These are phyloP conservation scores for Tuber calosporum DNA, from an alignment of 495 filamentous ascomycete species.

Conservation along the genomic window DNA sequence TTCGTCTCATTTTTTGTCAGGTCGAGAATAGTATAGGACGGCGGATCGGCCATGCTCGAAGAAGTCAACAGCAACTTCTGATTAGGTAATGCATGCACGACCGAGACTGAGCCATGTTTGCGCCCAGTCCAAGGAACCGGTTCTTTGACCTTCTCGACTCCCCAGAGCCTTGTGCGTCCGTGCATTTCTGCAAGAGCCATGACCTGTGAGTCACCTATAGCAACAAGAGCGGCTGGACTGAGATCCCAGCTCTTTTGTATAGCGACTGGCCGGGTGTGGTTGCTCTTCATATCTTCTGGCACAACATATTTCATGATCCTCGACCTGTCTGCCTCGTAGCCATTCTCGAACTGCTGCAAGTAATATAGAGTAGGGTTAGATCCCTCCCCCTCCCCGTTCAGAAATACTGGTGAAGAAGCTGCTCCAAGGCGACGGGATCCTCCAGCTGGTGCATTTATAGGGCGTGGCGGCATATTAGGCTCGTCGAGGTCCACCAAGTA, in stretches of 20 bases:
- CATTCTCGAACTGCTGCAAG: conserved; percentile 66
- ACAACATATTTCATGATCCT: conserved; percentile 50
- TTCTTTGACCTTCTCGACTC: conserved; percentile 47
- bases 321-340: conserved; percentile 85
- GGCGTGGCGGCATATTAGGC: conserved; percentile 43
- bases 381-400: conserved; percentile 46
- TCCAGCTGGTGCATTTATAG: conserved; percentile 50
- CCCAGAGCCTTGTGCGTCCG: conserved; percentile 56
- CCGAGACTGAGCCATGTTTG: conserved; percentile 53
- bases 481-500: conserved; percentile 52
- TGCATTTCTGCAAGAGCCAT: conserved; percentile 49
- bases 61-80: conserved; percentile 58
- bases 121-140: conserved; percentile 53
- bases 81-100: conserved; percentile 50
- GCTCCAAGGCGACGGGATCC: conserved; percentile 57
- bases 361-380: conserved; percentile 45
- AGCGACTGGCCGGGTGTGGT: not conserved
- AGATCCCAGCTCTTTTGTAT: conserved; percentile 53
- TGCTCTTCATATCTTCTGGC: not conserved
- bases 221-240: conserved; percentile 58
- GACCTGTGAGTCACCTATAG: conserved; percentile 26
- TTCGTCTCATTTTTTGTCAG: conserved; percentile 14
- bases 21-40: conserved; percentile 24
- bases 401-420: conserved; percentile 63
- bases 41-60: conserved; percentile 50